Conservation (phyloP, 257 asterid species). For the Apocynum venetum region DNA sequence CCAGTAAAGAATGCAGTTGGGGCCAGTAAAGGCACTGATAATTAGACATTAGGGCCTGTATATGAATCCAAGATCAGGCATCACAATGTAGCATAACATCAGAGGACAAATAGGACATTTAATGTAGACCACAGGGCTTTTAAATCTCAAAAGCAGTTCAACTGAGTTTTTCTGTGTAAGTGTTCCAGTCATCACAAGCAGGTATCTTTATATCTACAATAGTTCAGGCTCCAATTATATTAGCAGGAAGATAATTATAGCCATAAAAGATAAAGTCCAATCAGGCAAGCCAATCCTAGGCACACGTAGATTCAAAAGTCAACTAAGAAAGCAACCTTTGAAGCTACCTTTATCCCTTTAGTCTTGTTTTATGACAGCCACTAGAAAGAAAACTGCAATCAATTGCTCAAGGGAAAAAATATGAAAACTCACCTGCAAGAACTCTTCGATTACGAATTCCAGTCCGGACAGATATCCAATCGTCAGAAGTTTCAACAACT, state of each 20-base stretch:
- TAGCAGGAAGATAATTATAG: not conserved
- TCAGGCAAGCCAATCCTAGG: not conserved
- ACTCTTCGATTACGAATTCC: conserved; percentile 87
- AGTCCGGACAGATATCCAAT: conserved; percentile 85
- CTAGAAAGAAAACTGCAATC: not conserved
- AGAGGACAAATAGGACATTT: not conserved
- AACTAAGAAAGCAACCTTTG: not conserved
- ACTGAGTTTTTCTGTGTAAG: not conserved
- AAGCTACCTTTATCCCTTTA: not conserved
- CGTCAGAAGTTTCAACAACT: conserved; percentile 71
- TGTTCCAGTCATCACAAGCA: not conserved
- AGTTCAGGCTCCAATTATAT: not conserved
- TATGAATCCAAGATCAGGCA: not conserved
- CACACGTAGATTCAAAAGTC: not conserved
- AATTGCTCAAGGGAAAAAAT: not conserved
- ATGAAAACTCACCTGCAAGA: conserved; percentile 44
- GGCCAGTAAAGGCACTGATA: not conserved
- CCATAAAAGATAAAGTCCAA: not conserved
- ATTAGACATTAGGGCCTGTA: not conserved
- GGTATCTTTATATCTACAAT: not conserved
- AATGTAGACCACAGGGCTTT: not conserved
- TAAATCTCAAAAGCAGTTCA: not conserved
- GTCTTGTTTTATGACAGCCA: not conserved
- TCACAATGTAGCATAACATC: not conserved
- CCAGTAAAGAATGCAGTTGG: not conserved